Percentiles rank a stretch among this genome's conserved stretches.
Evolutionary conservation across 1,284 basidiomycete species (phyloP).

Genomic region (Entoloma clypeatum): DNA sequence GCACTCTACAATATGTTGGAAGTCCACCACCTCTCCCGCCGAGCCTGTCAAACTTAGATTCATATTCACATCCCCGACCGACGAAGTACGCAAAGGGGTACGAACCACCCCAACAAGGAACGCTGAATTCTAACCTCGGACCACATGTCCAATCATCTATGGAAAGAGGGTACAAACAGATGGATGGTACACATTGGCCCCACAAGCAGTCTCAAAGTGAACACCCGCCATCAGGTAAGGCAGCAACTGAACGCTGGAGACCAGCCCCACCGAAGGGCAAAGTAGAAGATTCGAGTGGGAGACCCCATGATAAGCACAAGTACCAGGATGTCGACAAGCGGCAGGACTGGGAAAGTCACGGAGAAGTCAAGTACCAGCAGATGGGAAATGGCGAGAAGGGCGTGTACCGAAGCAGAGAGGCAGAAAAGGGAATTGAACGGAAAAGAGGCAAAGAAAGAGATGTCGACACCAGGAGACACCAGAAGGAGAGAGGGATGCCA

Average conservation of each 20-base stretch:
- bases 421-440: constrained; percentile 4
- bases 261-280: too few species aligned
- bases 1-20: not conserved
- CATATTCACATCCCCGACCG: not conserved
- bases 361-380: constrained; percentile 8
- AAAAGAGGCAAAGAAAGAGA: constrained; percentile 10
- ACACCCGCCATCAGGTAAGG: constrained; percentile 13
- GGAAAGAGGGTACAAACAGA: not conserved
- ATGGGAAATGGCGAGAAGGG: constrained; percentile 7
- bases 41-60: not conserved
- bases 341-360: constrained; percentile 1
- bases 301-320: too few species aligned
- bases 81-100: constrained; percentile 2
- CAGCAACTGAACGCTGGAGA: constrained; percentile 2
- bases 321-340: too few species aligned
- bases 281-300: too few species aligned
- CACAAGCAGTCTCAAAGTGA: constrained; percentile 12
- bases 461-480: constrained; percentile 3
- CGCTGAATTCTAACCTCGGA: not conserved
- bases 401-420: constrained; percentile 1
- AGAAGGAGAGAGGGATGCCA: not conserved
- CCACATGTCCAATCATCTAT: not conserved
- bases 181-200: not conserved
- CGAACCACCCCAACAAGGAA: not conserved
- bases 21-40: not conserved